Conservation (phyloP, 140 eudicot genomes). For the Senecio squalidus region DNA sequence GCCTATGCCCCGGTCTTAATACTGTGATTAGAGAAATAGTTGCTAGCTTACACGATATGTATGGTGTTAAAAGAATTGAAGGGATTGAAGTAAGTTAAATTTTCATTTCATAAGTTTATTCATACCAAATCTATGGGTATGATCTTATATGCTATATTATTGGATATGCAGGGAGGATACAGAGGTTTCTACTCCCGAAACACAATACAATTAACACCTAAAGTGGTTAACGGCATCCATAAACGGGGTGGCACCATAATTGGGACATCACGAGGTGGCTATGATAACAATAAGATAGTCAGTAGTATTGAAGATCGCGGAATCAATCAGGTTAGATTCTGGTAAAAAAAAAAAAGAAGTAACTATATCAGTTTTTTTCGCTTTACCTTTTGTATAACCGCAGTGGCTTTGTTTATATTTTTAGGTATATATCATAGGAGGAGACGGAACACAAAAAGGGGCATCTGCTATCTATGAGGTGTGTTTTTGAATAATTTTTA, state of each 20-base stretch:
- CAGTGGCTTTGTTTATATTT: background rate
- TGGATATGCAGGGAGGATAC: slow-evolving; percentile 75
- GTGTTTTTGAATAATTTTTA: slow-evolving; percentile 1
- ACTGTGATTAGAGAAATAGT: slow-evolving; percentile 91
- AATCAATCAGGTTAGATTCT: slow-evolving; percentile 56
- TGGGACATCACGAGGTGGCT: slow-evolving; percentile 79
- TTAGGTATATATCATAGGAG: slow-evolving; percentile 86
- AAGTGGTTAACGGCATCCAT: slow-evolving; percentile 62
- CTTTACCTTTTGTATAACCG: background rate
- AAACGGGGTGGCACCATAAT: slow-evolving; percentile 82
- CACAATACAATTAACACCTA: slow-evolving; percentile 55
- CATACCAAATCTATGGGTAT: background rate
- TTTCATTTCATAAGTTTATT: background rate
- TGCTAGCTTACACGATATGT: slow-evolving; percentile 70
- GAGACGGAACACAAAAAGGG: slow-evolving; percentile 94
- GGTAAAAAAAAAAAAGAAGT: background rate
- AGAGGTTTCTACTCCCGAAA: slow-evolving; percentile 76
- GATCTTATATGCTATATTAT: slow-evolving; percentile 6
- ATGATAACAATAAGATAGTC: slow-evolving; percentile 62
- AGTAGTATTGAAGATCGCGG: slow-evolving; percentile 84
- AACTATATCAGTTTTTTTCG: background rate
- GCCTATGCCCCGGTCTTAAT: slow-evolving; percentile 93
- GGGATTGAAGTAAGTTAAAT: slow-evolving; percentile 65
- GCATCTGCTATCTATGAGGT: slow-evolving; percentile 81
- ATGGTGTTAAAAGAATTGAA: slow-evolving; percentile 64